These are phyloP conservation scores for Balansia obtecta DNA, from an alignment of 2,329 filamentous ascomycete species.

Conservation along the genomic window DNA sequence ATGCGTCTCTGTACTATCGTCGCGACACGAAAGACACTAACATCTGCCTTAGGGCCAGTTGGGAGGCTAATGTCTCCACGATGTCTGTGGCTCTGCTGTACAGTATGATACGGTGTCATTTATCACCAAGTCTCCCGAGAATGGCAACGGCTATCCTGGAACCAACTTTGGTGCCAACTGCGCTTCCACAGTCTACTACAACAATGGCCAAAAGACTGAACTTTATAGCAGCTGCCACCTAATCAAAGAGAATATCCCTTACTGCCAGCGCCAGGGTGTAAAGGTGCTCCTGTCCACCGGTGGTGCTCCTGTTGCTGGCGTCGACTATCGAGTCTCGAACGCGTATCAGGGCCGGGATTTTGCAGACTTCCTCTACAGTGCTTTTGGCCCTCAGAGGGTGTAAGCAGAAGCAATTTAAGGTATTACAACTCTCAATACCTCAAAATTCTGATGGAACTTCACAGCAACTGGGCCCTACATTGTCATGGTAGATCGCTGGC, in stretches of 20 bases:
- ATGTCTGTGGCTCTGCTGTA: slow-evolving; percentile 24
- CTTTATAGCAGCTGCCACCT: slow-evolving; percentile 23
- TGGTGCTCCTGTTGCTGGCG: slow-evolving; percentile 15
- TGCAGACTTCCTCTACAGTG: slow-evolving; percentile 25
- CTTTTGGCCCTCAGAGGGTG: slow-evolving; percentile 25
- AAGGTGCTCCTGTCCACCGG: slow-evolving; percentile 32
- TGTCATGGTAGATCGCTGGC: slow-evolving; percentile 24
- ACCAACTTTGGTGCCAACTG: slow-evolving; percentile 29
- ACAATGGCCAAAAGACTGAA: slow-evolving; percentile 13
- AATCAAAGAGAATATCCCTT: slow-evolving; percentile 26
- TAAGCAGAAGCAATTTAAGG: slow-evolving; percentile 10
- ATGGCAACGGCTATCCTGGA: slow-evolving; percentile 22
- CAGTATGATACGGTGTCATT: slow-evolving; percentile 27
- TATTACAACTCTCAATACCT: neutral
- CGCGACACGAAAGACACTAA: neutral
- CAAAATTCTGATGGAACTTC: neutral
- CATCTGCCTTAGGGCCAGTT: slow-evolving; percentile 21
- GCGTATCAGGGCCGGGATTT: slow-evolving; percentile 21
- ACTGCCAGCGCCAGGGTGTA: slow-evolving; percentile 28
- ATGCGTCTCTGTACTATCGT: neutral
- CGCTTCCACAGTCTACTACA: slow-evolving; percentile 14
- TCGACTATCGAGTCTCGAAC: slow-evolving; percentile 21
- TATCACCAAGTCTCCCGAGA: slow-evolving; percentile 25
- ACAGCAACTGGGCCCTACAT: slow-evolving; percentile 24
- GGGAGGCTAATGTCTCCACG: slow-evolving; percentile 17